These are phyloP conservation scores for Solanum piurae DNA, from an alignment of 257 asterid genomes.

Conservation along the genomic window DNA sequence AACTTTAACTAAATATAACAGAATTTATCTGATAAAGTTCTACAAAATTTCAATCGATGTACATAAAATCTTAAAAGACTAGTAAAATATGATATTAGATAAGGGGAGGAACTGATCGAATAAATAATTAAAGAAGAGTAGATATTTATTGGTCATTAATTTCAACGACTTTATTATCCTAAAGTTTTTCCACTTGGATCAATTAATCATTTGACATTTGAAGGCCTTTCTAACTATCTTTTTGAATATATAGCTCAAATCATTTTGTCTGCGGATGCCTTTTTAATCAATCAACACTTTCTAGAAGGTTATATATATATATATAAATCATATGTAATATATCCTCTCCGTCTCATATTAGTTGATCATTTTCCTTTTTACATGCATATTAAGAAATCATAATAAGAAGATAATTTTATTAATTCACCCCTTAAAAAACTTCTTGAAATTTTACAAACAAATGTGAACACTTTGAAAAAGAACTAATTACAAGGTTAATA, in stretches of 20 bases:
- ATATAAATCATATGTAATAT: no score
- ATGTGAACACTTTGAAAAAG: no score
- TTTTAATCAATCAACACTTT: background rate
- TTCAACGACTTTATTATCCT: background rate
- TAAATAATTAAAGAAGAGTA: background rate
- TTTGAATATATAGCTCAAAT: background rate
- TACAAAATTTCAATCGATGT: background rate
- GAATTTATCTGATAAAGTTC: no score
- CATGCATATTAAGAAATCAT: no score
- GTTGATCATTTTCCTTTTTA: no score
- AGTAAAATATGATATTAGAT: background rate
- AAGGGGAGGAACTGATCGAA: background rate
- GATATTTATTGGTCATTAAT: background rate
- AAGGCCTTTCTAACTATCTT: background rate
- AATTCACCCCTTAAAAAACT: no score
- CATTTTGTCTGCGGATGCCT: background rate
- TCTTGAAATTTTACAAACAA: no score
- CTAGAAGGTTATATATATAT: background rate
- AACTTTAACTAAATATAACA: no score
- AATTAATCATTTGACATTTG: background rate
- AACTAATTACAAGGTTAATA: no score
- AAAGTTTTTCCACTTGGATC: background rate
- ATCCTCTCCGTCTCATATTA: no score
- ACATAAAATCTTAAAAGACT: background rate
- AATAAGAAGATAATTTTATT: no score